A percentile compares a stretch with the other conserved stretches of the same genome.
Evolutionary conservation across 306 rosid genomes (phyloP).

Genomic region (Cicer yamashitae): DNA sequence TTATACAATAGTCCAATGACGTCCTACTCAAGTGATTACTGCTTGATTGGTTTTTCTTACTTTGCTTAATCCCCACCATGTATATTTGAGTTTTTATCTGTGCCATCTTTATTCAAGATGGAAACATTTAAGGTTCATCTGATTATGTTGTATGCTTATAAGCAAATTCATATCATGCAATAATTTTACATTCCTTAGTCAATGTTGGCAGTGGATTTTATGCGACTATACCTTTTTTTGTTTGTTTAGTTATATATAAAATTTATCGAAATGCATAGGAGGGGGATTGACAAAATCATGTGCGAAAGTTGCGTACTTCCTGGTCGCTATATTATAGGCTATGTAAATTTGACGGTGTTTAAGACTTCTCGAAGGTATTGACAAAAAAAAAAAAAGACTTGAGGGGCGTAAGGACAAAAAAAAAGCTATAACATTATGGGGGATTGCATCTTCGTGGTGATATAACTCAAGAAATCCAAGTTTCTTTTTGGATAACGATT

Average conservation of each 20-base stretch:
- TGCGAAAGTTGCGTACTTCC: neutral
- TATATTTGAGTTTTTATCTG: constrained; percentile 44
- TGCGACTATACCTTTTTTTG: neutral
- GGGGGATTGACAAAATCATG: neutral
- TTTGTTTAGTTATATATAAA: neutral
- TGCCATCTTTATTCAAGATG: constrained; percentile 30
- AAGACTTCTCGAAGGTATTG: no score
- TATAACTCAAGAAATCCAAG: no score
- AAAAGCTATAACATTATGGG: no score
- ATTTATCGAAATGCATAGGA: neutral
- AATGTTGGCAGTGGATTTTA: constrained; percentile 5
- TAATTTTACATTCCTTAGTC: neutral
- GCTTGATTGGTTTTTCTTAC: constrained; percentile 33
- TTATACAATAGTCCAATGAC: constrained; percentile 35
- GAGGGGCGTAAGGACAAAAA: no score
- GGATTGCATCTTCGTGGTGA: no score
- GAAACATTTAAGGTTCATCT: constrained; percentile 26
- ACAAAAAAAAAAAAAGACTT: no score
- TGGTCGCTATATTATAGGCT: neutral
- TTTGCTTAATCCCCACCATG: constrained; percentile 34
- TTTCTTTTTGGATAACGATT: no score
- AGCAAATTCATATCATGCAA: constrained; percentile 23
- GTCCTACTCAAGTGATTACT: constrained; percentile 42
- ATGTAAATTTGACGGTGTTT: no score
- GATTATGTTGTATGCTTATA: constrained; percentile 31